Base-by-base conservation (phyloP, 345 rosid genomes). In the Arabis hirsuta region DNA sequence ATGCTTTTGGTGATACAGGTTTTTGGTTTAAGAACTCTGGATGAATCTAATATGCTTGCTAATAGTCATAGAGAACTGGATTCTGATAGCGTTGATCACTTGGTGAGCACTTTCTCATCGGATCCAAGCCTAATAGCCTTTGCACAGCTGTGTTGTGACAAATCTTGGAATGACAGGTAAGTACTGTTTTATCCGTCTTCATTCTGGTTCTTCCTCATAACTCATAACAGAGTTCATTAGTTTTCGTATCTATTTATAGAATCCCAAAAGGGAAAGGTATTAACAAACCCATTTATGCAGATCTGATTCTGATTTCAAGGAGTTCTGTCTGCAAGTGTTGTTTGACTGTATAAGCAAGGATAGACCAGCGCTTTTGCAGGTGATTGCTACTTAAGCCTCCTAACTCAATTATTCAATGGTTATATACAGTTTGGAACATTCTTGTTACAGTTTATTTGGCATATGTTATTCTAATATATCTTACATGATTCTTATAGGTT, bases 281-380 rank as follows among this genome's bases (percentile, higher is more conserved):
- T 42, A 22, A 71, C 55, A 68, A 77, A 20, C n/a, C 59, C 48
- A 9, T 75, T 66, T 73, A 56, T 83, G 77, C 88, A 95, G 99
- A 83, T 86, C 83, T 38, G 90, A 87, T 84, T 80, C 62, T 64
- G 87, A 95, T 77, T 95, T 95, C 84, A 96, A 83, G 84, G 97
- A 91, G 72, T 95, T 95, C 69, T 95, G 99, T 78, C 78, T 91
- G 73, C 99, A 91, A 88, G 93, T 95, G 57, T 71, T 95, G 72
- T 88, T 89, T 65, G 97, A 95, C 78, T 91, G 99, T 69, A 84
- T 95, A 78, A 90, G 97, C 90, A 95, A 91, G 78, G 99, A 95
- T 76, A 84, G 96, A 72, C 99, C 99, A 73, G 89, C 96, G 43
- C 96, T 95, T 62, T 73, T 95, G 65, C 98, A 91, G 97, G 97